Percentiles rank a stretch among this genome's conserved stretches.
Conservation (phyloP, 1,284 basidiomycete species). For the Paramarasmius palmivorus region DNA sequence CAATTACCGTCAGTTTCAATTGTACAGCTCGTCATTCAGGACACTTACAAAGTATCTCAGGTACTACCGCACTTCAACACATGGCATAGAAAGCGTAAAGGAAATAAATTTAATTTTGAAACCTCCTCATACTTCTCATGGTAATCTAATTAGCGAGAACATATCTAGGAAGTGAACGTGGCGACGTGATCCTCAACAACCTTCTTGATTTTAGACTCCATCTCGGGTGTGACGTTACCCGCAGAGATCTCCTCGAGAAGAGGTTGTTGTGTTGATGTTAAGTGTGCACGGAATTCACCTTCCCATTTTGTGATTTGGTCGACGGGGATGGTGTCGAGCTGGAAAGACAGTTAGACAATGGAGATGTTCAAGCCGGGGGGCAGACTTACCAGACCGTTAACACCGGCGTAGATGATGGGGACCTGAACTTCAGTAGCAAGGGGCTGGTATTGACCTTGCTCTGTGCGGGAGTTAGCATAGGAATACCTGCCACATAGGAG, state of each 20-base stretch:
- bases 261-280: constrained; percentile 64
- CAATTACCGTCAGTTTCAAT: too few relatives aligned
- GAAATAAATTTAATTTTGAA: neutral
- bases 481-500: constrained; percentile 1
- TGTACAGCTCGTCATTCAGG: too few relatives aligned
- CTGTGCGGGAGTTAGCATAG: constrained; percentile 33
- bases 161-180: constrained; percentile 69
- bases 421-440: constrained; percentile 94
- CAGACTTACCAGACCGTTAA: constrained; percentile 86
- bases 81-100: too few relatives aligned
- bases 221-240: constrained; percentile 84
- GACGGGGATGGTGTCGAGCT: constrained; percentile 91
- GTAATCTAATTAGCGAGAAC: constrained; percentile 7
- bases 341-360: constrained; percentile 8
- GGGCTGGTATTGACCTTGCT: constrained; percentile 98
- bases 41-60: too few relatives aligned
- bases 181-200: constrained; percentile 85
- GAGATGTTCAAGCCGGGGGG: neutral
- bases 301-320: constrained; percentile 97
- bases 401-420: constrained; percentile 98
- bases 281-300: constrained; percentile 83
- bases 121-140: neutral
- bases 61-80: too few relatives aligned
- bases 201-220: constrained; percentile 94
- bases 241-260: constrained; percentile 83